Base-by-base conservation (phyloP, 2,329 filamentous ascomycete species). In the Phaeoacremonium minimum region DNA sequence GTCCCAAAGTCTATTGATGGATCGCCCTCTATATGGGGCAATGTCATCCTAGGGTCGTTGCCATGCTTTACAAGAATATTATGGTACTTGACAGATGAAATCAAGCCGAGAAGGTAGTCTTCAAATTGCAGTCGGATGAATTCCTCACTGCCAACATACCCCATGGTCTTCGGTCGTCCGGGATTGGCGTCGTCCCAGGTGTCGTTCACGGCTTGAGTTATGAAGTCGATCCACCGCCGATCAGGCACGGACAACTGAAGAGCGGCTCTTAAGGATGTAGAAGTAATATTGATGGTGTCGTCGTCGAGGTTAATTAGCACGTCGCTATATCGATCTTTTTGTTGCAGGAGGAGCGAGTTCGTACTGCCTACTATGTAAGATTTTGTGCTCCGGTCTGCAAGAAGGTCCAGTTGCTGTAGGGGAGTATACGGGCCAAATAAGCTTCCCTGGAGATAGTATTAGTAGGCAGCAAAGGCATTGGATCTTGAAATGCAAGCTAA, bases 351-450 rank as follows among this genome's bases (percentile, higher is more conserved):
- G 16, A 98, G 72, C 6, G 89, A 95, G 59, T 98, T 98, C 26
- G 93, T 98, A 47, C 90, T 96, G 45, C 93, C 93, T 39, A 98
- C 90, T 36, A 98, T 85, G 53, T 97, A 98, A 2, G 91, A 96
- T 64, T 95, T 97, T 15, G 93, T 97, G 29, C 88, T 87, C 50
- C 88, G 82, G 61, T 97, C 91, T 35, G 91, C 91, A 28, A 98
- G 75, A 49, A 96, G 76, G 58, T 98, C 91, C 38, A 98, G 80
- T 63, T 96, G 90, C 61, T 98, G 93, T 14, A 98, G 70, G 14
- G 93, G 93, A 1, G 93, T 98, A 56, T 98, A 98, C 1, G 93
- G 93, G 4, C 93, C 91, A 56, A 96, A 97, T 41, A 98, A 75
- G 56, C 88, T 93, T 42, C 93, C 93, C 81, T 89, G 44, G 29